phyloP scores from a whole-genome alignment of 805 yeast species.

The Torulaspora franciscae region DNA sequence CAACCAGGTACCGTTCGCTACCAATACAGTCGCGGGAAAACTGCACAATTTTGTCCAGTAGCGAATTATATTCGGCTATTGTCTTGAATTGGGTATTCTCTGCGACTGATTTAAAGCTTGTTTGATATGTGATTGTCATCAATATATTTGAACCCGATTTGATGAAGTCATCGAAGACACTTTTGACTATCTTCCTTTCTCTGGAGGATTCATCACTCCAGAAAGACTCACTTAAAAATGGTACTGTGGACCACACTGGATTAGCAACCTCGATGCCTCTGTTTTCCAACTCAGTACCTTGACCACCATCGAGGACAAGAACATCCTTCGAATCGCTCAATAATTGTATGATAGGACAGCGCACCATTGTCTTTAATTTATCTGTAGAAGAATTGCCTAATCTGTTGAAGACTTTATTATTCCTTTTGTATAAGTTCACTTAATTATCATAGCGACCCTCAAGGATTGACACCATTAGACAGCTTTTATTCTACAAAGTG shows the following conservation, averaged over 20 bases:
- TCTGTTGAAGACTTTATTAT: background rate
- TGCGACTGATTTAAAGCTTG: constrained; percentile 43
- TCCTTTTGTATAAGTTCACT: too few species aligned
- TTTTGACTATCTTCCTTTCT: constrained; percentile 40
- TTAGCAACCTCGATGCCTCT: constrained; percentile 44
- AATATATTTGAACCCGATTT: constrained; percentile 51
- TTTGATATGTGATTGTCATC: constrained; percentile 60
- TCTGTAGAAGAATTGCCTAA: background rate
- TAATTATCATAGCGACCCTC: too few species aligned
- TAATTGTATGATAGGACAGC: background rate
- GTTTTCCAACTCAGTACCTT: constrained; percentile 59
- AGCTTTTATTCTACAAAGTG: background rate
- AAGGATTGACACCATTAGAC: too few species aligned
- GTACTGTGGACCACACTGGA: constrained; percentile 59
- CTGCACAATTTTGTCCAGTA: constrained; percentile 22
- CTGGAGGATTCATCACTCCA: constrained; percentile 25
- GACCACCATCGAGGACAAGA: constrained; percentile 53
- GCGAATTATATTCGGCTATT: constrained; percentile 20
- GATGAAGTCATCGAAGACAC: constrained; percentile 50
- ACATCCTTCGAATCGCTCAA: constrained; percentile 6
- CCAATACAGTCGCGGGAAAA: constrained; percentile 28
- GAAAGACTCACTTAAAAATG: constrained; percentile 36
- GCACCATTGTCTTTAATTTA: background rate
- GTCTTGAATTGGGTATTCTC: constrained; percentile 24
- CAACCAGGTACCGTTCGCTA: constrained; percentile 35